phyloP scores from a whole-genome alignment of 495 filamentous ascomycete genomes.

The Penicillium dipodomyicola region DNA sequence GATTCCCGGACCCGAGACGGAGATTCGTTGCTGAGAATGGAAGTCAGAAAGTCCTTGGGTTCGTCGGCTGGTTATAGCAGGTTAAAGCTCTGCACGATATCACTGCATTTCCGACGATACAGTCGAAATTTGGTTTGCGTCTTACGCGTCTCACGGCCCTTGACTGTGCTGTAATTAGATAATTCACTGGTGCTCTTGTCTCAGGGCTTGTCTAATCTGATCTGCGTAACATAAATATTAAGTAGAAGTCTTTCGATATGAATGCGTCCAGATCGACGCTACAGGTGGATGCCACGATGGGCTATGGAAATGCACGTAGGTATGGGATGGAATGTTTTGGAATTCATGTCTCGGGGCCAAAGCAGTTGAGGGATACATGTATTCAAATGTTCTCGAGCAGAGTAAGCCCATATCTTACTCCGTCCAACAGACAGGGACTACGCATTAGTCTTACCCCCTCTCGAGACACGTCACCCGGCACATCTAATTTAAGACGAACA shows the following conservation, averaged over 20 bases:
- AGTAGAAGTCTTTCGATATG: neutral
- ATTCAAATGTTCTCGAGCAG: too few species aligned
- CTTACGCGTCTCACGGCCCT: neutral
- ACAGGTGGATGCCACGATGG: neutral
- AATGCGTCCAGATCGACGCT: neutral
- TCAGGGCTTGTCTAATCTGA: neutral
- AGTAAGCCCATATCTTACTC: too few species aligned
- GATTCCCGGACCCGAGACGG: neutral
- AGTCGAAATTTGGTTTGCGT: neutral
- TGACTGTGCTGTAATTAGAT: neutral
- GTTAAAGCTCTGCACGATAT: neutral
- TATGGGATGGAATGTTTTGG: too few species aligned
- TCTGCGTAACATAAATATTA: neutral
- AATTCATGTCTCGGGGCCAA: too few species aligned
- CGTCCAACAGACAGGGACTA: too few species aligned
- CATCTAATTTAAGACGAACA: too few species aligned
- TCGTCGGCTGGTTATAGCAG: neutral
- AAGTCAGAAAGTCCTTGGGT: neutral
- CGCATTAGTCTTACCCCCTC: too few species aligned
- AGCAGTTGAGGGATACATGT: too few species aligned
- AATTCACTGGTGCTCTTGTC: neutral
- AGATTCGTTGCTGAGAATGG: neutral
- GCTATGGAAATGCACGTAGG: too few species aligned
- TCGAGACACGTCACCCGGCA: too few species aligned
- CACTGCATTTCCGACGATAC: neutral